Evolutionary conservation across 2,329 filamentous ascomycete genomes (phyloP).

Genomic region (Byssochlamys sp.): DNA sequence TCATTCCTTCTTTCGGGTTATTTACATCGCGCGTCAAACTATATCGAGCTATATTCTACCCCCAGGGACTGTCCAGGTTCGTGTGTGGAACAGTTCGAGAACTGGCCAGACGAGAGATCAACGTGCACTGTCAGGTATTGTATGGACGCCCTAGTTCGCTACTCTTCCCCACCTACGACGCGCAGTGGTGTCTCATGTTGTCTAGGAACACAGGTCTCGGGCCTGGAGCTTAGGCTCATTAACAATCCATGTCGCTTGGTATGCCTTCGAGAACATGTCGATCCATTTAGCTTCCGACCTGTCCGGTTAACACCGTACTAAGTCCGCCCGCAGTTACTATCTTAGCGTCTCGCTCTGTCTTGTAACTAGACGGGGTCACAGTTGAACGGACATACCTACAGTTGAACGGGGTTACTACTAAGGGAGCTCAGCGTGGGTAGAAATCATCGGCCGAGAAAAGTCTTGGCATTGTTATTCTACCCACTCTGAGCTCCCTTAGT

Average conservation of each 20-base stretch:
- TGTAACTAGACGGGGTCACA: too few species aligned
- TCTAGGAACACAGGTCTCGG: neutral
- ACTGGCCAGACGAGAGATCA: neutral
- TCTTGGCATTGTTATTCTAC: too few species aligned
- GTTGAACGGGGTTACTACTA: too few species aligned
- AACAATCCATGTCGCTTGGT: neutral
- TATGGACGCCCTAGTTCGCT: neutral
- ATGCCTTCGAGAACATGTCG: neutral
- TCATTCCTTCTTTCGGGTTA: neutral
- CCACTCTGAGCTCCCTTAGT: too few species aligned
- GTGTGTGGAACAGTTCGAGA: neutral
- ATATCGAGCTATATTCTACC: neutral
- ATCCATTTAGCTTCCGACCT: neutral
- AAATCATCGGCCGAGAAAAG: too few species aligned
- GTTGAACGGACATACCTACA: too few species aligned
- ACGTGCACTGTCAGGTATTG: neutral
- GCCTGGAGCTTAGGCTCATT: neutral
- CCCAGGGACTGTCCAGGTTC: neutral
- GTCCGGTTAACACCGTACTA: too few species aligned
- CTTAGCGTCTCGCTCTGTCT: too few species aligned
- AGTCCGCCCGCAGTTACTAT: too few species aligned
- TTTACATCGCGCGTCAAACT: neutral
- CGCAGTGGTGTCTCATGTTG: neutral
- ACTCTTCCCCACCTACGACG: neutral
- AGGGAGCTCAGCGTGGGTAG: too few species aligned